Percentiles rank a stretch among this genome's conserved stretches.
Conservation (phyloP, 202 grass and related monocot genomes). For the Schoenoplectus triqueter region DNA sequence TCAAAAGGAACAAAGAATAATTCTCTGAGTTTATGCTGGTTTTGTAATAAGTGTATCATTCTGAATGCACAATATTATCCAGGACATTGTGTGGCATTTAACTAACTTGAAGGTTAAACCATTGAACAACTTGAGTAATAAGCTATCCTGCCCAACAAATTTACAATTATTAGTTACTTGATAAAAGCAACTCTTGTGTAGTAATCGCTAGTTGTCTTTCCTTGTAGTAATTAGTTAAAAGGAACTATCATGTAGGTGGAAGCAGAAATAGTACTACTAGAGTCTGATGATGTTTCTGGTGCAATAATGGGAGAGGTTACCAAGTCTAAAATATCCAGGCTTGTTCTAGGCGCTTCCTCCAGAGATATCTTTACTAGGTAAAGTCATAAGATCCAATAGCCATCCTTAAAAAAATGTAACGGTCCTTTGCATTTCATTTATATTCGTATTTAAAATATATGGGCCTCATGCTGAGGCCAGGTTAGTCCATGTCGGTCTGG, state of each 20-base stretch:
- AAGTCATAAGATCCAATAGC: constrained; percentile 16
- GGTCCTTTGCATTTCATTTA: not conserved
- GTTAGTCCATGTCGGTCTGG: not conserved
- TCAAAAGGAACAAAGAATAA: not conserved
- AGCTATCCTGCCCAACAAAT: not conserved
- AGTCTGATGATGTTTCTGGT: constrained; percentile 67
- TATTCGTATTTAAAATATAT: not conserved
- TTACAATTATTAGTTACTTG: constrained; percentile 5
- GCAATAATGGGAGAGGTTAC: constrained; percentile 71
- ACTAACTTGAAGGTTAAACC: constrained; percentile 7
- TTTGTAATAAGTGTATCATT: not conserved
- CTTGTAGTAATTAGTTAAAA: not conserved
- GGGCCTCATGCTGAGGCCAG: not conserved
- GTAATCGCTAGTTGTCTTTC: not conserved
- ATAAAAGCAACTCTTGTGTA: constrained; percentile 5
- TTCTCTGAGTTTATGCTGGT: constrained; percentile 26
- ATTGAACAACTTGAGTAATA: constrained; percentile 17
- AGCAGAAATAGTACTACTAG: constrained; percentile 74
- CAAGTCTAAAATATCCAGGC: constrained; percentile 66
- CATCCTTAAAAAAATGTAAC: not conserved
- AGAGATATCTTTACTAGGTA: constrained; percentile 80
- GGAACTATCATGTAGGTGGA: constrained; percentile 62
- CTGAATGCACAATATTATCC: not conserved
- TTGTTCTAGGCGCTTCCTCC: constrained; percentile 77
- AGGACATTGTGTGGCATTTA: not conserved